Evolutionary conservation across 2,329 filamentous ascomycete genomes (phyloP).

Genomic region (Hymenoscyphus occultus): DNA sequence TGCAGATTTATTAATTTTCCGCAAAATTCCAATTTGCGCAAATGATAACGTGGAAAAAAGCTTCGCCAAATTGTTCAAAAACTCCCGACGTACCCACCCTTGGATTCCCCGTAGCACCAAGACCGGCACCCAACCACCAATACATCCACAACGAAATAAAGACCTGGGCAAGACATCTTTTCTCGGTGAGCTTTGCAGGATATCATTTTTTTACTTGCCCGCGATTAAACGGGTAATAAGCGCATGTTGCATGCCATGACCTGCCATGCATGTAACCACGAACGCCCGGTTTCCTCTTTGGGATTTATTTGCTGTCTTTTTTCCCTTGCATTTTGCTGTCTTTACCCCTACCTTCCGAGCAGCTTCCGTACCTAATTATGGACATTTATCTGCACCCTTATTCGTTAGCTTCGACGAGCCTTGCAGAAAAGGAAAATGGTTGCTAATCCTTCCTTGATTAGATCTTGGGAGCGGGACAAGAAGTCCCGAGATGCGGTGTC

Average conservation of each 20-base stretch:
- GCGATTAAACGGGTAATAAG: not conserved
- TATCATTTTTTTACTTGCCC: not conserved
- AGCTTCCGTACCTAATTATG: not conserved
- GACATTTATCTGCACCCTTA: not conserved
- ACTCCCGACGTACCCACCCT: too few relatives aligned
- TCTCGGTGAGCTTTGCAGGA: not conserved
- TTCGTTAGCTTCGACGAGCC: not conserved
- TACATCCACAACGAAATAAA: not conserved
- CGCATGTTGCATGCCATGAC: not conserved
- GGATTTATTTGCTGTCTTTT: not conserved
- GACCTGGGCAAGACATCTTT: not conserved
- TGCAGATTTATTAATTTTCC: too few relatives aligned
- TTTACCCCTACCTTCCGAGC: not conserved
- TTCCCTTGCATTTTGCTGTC: not conserved
- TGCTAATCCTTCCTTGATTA: not conserved
- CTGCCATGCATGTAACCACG: not conserved
- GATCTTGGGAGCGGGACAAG: not conserved
- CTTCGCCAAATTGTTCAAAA: too few relatives aligned
- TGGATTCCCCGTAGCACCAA: too few relatives aligned
- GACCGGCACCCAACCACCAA: too few relatives aligned
- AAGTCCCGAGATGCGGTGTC: not conserved
- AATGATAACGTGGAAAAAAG: too few relatives aligned
- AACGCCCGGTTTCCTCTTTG: not conserved
- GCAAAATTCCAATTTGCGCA: too few relatives aligned
- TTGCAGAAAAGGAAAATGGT: not conserved